A percentile compares a stretch with the other conserved stretches of the same genome.
These are phyloP conservation scores for Mortierella sp. DNA, from an alignment of 371 early-diverging fungal species.

Conservation along the genomic window DNA sequence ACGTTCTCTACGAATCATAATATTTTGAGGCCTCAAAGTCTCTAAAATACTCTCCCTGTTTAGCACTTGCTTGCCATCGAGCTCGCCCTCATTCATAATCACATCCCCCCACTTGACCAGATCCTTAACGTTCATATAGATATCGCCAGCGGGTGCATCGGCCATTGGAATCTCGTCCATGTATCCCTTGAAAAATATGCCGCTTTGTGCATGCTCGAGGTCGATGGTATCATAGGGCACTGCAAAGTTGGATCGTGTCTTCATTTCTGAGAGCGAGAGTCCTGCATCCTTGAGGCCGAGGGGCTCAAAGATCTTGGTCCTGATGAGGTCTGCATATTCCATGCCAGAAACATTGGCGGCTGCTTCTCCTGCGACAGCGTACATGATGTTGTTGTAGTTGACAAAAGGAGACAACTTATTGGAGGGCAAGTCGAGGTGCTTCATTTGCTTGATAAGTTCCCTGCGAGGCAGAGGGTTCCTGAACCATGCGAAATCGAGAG, in stretches of 20 bases:
- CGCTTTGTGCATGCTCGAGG: not conserved
- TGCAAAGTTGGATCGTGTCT: slow-evolving; percentile 9
- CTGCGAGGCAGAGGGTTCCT: not conserved
- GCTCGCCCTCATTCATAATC: slow-evolving; percentile 13
- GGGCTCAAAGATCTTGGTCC: slow-evolving; percentile 3
- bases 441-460: slow-evolving; percentile 11
- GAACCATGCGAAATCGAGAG: slow-evolving; percentile 7
- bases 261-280: slow-evolving; percentile 1
- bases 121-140: slow-evolving; percentile 25
- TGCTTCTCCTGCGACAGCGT: slow-evolving; percentile 20
- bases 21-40: not conserved
- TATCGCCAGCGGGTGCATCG: slow-evolving; percentile 21
- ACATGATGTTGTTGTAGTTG: slow-evolving; percentile 19
- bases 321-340: slow-evolving; percentile 6
- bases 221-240: not conserved
- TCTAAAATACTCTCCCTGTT: slow-evolving; percentile 20
- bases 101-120: slow-evolving; percentile 18
- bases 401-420: not conserved
- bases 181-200: not conserved
- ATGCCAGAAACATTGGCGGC: slow-evolving; percentile 11
- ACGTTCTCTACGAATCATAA: not conserved
- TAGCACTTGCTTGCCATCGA: slow-evolving; percentile 26
- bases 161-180: slow-evolving; percentile 10
- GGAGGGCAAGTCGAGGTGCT: not conserved
- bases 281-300: slow-evolving; percentile 8